A percentile compares a stretch with the other conserved stretches of the same genome.
Evolutionary conservation across 257 asterid genomes (phyloP).

Genomic region (Nicotiana benthamiana): DNA sequence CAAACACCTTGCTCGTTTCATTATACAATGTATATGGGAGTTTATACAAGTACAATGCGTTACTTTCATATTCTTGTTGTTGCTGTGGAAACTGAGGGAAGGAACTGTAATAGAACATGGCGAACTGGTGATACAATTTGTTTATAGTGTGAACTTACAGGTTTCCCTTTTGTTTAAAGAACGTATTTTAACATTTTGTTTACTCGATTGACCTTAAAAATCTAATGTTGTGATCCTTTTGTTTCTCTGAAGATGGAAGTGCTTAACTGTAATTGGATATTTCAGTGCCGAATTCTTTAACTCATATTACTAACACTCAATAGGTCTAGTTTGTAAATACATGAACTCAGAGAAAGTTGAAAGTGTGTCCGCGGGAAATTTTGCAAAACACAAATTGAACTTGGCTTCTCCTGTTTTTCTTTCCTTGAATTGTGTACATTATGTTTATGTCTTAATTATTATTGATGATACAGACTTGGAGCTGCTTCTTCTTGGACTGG

Average conservation of each 20-base stretch:
- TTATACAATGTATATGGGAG: neutral
- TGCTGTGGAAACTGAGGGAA: neutral
- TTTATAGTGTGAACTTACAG: neutral
- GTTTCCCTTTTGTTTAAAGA: neutral
- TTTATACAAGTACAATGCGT: neutral
- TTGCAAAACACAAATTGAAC: neutral
- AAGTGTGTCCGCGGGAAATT: no score
- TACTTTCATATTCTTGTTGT: neutral
- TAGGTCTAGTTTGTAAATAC: neutral
- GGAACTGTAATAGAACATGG: neutral
- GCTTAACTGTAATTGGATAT: no score
- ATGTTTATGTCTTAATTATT: neutral
- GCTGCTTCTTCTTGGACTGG: neutral
- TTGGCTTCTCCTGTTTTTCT: neutral
- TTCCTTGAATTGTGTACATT: neutral
- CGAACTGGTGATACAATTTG: neutral
- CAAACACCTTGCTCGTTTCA: neutral
- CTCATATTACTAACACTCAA: neutral
- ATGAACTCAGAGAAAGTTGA: neutral
- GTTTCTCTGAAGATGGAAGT: neutral
- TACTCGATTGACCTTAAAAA: neutral
- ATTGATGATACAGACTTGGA: neutral
- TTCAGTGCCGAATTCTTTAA: neutral
- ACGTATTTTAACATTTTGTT: neutral
- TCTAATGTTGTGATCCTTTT: neutral